phyloP scores from a whole-genome alignment of 75 land plant genomes.

The Picea sitchensis region DNA sequence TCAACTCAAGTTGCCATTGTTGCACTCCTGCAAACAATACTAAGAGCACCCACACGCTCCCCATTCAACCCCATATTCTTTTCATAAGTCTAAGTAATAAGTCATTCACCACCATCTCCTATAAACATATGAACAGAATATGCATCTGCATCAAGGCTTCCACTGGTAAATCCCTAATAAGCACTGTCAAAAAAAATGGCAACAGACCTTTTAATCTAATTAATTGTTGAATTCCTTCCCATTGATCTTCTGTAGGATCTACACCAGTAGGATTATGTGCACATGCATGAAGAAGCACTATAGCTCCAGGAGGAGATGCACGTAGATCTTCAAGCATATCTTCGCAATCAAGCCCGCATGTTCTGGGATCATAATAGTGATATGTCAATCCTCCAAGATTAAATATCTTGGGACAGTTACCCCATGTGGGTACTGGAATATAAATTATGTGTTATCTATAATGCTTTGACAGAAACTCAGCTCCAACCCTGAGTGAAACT shows the following conservation, averaged over 20 bases:
- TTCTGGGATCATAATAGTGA: slow-evolving; percentile 90
- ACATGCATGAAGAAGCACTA: slow-evolving; percentile 95
- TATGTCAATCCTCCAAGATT: slow-evolving; percentile 74
- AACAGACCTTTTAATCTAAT: slow-evolving; percentile 74
- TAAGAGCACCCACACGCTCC: slow-evolving; percentile 94
- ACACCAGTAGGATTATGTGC: slow-evolving; percentile 99
- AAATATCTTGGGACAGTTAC: slow-evolving; percentile 89
- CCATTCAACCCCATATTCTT: slow-evolving; percentile 99
- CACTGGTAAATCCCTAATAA: slow-evolving; percentile 99
- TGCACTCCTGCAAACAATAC: slow-evolving; percentile 76
- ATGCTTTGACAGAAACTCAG: slow-evolving; percentile 88
- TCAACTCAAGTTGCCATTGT: slow-evolving; percentile 82
- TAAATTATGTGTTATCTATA: slow-evolving; percentile 81
- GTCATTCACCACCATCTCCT: slow-evolving; percentile 94
- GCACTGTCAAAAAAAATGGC: slow-evolving; percentile 99
- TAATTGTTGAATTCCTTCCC: slow-evolving; percentile 87
- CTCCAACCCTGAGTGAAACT: slow-evolving; percentile 94
- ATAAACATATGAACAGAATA: slow-evolving; percentile 85
- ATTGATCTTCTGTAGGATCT: slow-evolving; percentile 83
- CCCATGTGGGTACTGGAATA: slow-evolving; percentile 94
- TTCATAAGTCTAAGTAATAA: slow-evolving; percentile 95
- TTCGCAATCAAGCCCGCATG: slow-evolving; percentile 88
- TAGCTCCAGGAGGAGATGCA: slow-evolving; percentile 75
- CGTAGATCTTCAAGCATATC: slow-evolving; percentile 81
- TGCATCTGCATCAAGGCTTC: slow-evolving; percentile 94